Evolutionary conservation across 495 filamentous ascomycete genomes (phyloP), one percentile per base, ranked within the genome.

Genomic region (Aspergillus panamensis): DNA sequence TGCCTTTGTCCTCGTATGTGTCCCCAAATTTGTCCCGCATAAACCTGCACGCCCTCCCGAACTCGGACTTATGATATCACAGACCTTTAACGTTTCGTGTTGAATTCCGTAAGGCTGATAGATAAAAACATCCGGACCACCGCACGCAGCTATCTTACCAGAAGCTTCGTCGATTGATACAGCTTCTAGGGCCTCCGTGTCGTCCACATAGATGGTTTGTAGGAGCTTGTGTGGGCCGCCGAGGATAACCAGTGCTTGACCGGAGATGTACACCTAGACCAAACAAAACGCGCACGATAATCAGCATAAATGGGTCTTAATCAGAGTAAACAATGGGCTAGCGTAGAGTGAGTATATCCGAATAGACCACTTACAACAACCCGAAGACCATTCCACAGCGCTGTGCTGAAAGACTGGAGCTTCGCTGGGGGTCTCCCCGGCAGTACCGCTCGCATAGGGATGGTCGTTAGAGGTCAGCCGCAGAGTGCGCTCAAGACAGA

Each of bases 141-240:
- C 82, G 69, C 83, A 87, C 48, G 83, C 81, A 32, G 91, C 91
- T 69, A 98, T 89, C 78, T 91, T 96, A 8, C 92, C 94, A 31
- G 91, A 85, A 13, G 76, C 74, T 62, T 96, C 89, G 62, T 95
- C 87, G 57, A 97, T 82, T 16, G 83, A 79, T 25, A 96, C 81
- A 10, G 88, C 85, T 45, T 91, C 82, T 37, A 97, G 81, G 6
- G 75, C 74, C 7, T 82, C 76, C 37, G 84, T 80, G 69, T 92
- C 86, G 61, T 94, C 87, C 66, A 92, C 83, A 75, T 96, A 96
- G 57, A 92, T 89, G 0, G 93, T 97, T 73, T 97, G 93, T 32
- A 96, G 77, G 63, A 96, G 81, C 53, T 82, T 78, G 66, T 89
- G 78, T 58, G 90, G 83, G 51, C 83, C 84, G 72, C 81, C 80